Evolutionary conservation across 345 rosid species (phyloP).

Genomic region (Carallia brachiata): DNA sequence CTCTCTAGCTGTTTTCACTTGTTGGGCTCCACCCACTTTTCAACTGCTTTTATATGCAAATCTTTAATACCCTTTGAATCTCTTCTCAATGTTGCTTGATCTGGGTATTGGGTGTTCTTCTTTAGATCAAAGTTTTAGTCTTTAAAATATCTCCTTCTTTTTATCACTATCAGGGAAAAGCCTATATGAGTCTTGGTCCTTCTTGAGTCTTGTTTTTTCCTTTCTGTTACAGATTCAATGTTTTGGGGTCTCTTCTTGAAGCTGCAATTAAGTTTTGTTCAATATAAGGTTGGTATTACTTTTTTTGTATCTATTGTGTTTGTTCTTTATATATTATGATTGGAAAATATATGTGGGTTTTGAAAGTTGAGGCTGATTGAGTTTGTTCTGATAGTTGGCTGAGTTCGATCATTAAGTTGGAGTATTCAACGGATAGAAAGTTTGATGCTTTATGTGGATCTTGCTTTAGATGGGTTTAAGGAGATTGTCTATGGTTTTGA

Average conservation of each 20-base stretch:
- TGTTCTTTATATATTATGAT: not conserved
- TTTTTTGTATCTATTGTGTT: not conserved
- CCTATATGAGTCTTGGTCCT: constrained; percentile 25
- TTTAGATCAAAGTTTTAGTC: constrained; percentile 29
- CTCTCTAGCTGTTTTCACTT: constrained; percentile 11
- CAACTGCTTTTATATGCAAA: not conserved
- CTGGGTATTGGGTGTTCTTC: constrained; percentile 33
- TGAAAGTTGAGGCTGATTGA: not conserved
- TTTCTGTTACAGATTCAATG: constrained; percentile 30
- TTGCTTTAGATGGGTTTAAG: constrained; percentile 8
- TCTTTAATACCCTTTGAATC: constrained; percentile 27
- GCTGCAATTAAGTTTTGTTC: constrained; percentile 30
- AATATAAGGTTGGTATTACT: constrained; percentile 36
- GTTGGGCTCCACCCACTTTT: constrained; percentile 8
- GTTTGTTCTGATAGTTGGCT: constrained; percentile 4
- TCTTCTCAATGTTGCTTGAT: constrained; percentile 31
- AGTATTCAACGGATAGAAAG: not conserved
- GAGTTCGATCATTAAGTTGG: not conserved
- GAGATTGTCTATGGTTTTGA: not conserved
- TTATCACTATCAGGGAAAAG: constrained; percentile 13
- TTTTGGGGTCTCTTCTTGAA: constrained; percentile 31
- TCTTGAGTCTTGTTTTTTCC: constrained; percentile 8
- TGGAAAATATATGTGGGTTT: not conserved
- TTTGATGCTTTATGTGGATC: constrained; percentile 21
- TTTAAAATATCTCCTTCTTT: constrained; percentile 14